Evolutionary conservation across 208 protist species (phyloP), one percentile per base, ranked within the genome.

Genomic region (Acanthamoeba sp.): DNA sequence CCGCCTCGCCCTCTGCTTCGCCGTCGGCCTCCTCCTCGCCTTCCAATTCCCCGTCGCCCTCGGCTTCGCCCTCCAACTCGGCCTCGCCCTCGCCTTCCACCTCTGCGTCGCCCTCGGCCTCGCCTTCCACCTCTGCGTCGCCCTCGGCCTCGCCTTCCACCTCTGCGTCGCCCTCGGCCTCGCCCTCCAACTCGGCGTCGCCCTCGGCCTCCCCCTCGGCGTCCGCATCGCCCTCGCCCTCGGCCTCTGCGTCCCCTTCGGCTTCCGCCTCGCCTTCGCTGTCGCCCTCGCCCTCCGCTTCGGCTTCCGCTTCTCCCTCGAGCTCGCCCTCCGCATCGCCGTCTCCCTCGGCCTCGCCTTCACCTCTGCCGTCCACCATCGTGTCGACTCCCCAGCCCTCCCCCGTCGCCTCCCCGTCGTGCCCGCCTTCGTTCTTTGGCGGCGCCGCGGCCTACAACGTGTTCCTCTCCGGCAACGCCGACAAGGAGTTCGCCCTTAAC

Each of bases 391-490:
- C 69, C 0, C 69, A 14, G 18, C n/a, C 69, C 22, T 24, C 4
- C 66, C 14, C n/a, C 34, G 9, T 34, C 66, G 29, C 45, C 45
- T 50, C 45, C 12, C 45, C 45, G 12, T 50, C 45, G 45, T 10
- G 45, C 45, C 0, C 45, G 45, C 45, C 45, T 50, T 29, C 6
- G 34, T 76, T 76, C 66, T 76, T 76, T 7, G 66, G 66, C 36
- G 38, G n/a, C 22, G 76, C 76, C 1, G 38, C 76, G 18, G 45
- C 42, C 38, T 85, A 27, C 76, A 85, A 85, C 45, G 76, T 85
- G 76, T 85, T 85, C 76, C 76, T 85, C 76, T 85, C 45, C 45
- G 73, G 76, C 45, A 38, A 38, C 69, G 4, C 36, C 34, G 34
- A 14, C 20, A 24, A 34, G n/a, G n/a, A 48, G 27, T 85, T 85